A percentile compares a stretch with the other conserved stretches of the same genome.
These are phyloP conservation scores for Teunomyces lycoperdinae DNA, from an alignment of 805 yeast species.

Conservation along the genomic window DNA sequence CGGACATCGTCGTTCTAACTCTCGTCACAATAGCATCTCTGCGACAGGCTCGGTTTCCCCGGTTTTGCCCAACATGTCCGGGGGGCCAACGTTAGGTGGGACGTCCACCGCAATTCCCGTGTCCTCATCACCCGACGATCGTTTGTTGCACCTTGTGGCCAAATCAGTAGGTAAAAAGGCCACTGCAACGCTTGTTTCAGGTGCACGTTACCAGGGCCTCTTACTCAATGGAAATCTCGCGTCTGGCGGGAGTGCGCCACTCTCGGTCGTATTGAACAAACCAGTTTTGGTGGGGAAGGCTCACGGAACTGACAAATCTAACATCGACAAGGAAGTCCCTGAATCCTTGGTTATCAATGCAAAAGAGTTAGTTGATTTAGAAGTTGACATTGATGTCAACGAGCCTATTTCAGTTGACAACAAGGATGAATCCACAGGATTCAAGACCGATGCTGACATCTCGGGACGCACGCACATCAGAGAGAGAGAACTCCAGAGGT, in stretches of 20 bases:
- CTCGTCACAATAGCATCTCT: conserved; percentile 12
- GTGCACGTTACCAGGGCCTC: conserved; percentile 57
- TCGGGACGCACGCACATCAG: conserved; percentile 45
- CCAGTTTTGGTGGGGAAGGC: conserved; percentile 42
- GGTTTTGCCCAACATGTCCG: conserved; percentile 1
- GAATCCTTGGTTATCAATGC: conserved; percentile 45
- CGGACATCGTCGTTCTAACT: conserved; percentile 25
- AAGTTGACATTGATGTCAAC: conserved; percentile 39
- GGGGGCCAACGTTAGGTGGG: conserved; percentile 1
- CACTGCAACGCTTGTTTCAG: conserved; percentile 59
- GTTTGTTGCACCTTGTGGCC: conserved; percentile 45
- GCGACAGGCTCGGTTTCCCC: background rate
- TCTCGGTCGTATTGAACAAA: conserved; percentile 54
- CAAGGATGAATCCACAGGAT: conserved; percentile 21
- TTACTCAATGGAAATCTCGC: conserved; percentile 46
- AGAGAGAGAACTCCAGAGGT: conserved; percentile 75
- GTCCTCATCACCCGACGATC: conserved; percentile 33
- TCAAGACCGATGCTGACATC: conserved; percentile 86
- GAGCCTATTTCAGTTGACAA: background rate
- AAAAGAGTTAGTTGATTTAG: conserved; percentile 51
- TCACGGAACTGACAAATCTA: conserved; percentile 23
- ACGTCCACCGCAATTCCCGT: background rate
- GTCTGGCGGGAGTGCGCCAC: conserved; percentile 34
- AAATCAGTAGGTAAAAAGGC: conserved; percentile 57
- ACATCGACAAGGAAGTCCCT: conserved; percentile 31